Evolutionary conservation across 768 basidiomycete genomes (phyloP).

Genomic region (Hortiboletus campestris): DNA sequence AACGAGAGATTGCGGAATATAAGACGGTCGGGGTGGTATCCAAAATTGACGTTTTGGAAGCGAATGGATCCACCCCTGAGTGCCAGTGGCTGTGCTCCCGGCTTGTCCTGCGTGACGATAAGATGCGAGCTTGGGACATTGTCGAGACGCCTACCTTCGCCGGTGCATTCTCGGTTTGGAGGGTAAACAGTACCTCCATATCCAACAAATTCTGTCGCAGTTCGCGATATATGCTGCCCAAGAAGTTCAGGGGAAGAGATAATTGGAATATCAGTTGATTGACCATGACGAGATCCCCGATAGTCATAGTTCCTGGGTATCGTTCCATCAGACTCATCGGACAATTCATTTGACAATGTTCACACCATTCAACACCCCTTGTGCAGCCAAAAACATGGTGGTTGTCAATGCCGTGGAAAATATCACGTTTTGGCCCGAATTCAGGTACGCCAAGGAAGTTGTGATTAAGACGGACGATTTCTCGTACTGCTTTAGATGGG

Average conservation of each 20-base stretch:
- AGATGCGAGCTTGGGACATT: neutral
- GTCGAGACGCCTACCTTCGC: conserved; percentile 44
- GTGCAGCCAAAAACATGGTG: conserved; percentile 96
- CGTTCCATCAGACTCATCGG: neutral
- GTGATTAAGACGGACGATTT: conserved; percentile 92
- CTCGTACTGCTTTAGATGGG: conserved; percentile 82
- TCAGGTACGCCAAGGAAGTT: conserved; percentile 88
- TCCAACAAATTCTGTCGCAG: conserved; percentile 94
- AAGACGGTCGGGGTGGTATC: conserved; percentile 86
- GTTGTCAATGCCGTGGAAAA: conserved; percentile 91
- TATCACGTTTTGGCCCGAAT: conserved; percentile 96
- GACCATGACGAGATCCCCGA: conserved; percentile 98
- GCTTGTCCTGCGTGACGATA: conserved; percentile 54
- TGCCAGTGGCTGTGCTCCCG: conserved; percentile 61
- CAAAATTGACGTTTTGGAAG: conserved; percentile 91
- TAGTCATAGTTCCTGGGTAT: conserved; percentile 85
- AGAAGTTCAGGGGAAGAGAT: conserved; percentile 93
- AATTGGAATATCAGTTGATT: conserved; percentile 98
- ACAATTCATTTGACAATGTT: neutral
- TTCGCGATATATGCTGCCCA: conserved; percentile 97
- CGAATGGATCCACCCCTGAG: conserved; percentile 84
- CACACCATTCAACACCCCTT: conserved; percentile 86
- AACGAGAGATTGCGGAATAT: conserved; percentile 90
- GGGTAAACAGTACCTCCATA: conserved; percentile 93
- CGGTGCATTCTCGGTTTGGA: conserved; percentile 78